Conservation (phyloP, 2,329 filamentous ascomycete genomes). For the Penicillium sp. region DNA sequence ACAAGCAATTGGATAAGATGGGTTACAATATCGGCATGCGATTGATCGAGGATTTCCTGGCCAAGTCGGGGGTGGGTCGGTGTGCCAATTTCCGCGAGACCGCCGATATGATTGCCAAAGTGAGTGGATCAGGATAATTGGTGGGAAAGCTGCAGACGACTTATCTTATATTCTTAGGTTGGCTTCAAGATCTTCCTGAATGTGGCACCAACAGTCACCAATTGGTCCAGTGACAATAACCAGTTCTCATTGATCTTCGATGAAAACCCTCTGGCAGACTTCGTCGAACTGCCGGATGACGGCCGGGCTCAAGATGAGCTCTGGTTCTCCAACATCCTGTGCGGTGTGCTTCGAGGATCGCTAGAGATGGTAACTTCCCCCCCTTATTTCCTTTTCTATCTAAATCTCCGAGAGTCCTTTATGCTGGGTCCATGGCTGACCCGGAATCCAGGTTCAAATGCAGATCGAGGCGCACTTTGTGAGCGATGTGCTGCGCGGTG, state of each 20-base stretch:
- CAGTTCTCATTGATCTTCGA: conserved; percentile 96
- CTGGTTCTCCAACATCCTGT: conserved; percentile 98
- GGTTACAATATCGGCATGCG: conserved; percentile 97
- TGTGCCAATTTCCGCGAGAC: conserved; percentile 94
- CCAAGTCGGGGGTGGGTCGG: conserved; percentile 85
- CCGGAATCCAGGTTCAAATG: conserved; percentile 71
- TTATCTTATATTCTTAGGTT: conserved; percentile 56
- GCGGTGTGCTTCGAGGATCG: conserved; percentile 84
- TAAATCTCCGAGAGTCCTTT: conserved; percentile 9
- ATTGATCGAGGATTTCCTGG: conserved; percentile 94
- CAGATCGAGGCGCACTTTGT: conserved; percentile 97
- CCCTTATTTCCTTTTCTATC: not conserved
- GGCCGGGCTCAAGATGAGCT: conserved; percentile 92
- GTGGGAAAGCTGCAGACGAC: not conserved
- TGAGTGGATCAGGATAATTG: conserved; percentile 36
- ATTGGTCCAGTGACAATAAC: conserved; percentile 95
- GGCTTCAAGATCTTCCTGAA: conserved; percentile 99
- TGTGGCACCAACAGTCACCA: conserved; percentile 87
- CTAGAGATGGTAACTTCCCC: conserved; percentile 77
- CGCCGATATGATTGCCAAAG: conserved; percentile 93
- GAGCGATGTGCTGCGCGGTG: conserved; percentile 86
- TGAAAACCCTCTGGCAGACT: conserved; percentile 94
- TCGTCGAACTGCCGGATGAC: conserved; percentile 95
- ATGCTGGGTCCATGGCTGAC: conserved; percentile 20
- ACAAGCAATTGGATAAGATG: conserved; percentile 98